Conservation (phyloP, 2,329 filamentous ascomycete species). For the Pyricularia sp. region DNA sequence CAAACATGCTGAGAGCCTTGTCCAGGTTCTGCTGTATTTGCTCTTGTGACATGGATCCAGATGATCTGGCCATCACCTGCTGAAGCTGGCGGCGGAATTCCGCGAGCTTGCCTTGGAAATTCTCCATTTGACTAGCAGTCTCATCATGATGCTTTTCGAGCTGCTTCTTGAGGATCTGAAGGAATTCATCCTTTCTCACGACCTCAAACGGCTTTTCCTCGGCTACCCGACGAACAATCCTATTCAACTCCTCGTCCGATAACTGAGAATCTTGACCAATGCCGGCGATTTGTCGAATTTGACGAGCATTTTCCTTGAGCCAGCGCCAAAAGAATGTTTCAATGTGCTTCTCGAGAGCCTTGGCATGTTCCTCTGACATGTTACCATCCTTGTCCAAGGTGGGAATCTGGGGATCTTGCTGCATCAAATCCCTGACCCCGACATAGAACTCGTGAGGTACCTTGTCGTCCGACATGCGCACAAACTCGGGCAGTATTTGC, state of each 20-base stretch:
- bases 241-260: slow-evolving; percentile 20
- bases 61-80: slow-evolving; percentile 18
- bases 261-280: slow-evolving; percentile 14
- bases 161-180: slow-evolving; percentile 27
- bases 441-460: slow-evolving; percentile 53
- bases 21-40: slow-evolving; percentile 30
- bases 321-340: slow-evolving; percentile 26
- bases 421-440: slow-evolving; percentile 44
- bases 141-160: slow-evolving; percentile 10
- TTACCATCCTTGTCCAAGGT: slow-evolving; percentile 28
- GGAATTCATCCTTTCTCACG: slow-evolving; percentile 35
- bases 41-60: slow-evolving; percentile 20
- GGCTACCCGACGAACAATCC: slow-evolving; percentile 24
- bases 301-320: slow-evolving; percentile 35
- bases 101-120: slow-evolving; percentile 8
- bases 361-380: slow-evolving; percentile 34
- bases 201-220: slow-evolving; percentile 18
- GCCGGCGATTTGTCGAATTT: slow-evolving; percentile 8
- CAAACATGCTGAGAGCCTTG: slow-evolving; percentile 26
- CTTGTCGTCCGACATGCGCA: slow-evolving; percentile 39
- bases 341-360: slow-evolving; percentile 28
- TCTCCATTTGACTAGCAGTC: neutral
- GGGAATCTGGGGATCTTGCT: slow-evolving; percentile 32
- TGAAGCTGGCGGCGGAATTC: slow-evolving; percentile 28
- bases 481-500: slow-evolving; percentile 37